Evolutionary conservation across 805 yeast genomes (phyloP).

Genomic region (Kodamaea kaohsiungensis): DNA sequence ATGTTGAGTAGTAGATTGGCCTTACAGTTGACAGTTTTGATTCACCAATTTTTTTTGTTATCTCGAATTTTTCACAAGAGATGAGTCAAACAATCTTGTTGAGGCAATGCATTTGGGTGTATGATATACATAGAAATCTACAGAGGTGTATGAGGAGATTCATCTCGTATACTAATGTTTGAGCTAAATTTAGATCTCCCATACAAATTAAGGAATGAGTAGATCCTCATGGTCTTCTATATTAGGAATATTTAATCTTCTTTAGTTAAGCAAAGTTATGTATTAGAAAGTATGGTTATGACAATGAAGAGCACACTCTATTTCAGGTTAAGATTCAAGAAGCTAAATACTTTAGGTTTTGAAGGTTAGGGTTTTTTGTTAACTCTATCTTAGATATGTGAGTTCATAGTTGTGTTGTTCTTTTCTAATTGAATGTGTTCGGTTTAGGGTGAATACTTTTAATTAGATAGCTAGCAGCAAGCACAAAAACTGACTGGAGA

Average conservation of each 20-base stretch:
- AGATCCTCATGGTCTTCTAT: background rate
- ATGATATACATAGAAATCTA: background rate
- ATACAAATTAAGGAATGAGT: background rate
- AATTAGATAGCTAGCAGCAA: no score
- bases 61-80: background rate
- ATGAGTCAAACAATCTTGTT: background rate
- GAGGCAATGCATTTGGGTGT: background rate
- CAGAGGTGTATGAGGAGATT: background rate
- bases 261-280: no score
- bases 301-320: no score
- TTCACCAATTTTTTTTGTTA: background rate
- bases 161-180: background rate
- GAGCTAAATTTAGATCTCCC: background rate
- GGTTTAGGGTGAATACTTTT: no score
- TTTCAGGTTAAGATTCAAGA: no score
- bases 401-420: no score
- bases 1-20: constrained; percentile 16
- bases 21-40: background rate
- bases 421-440: no score
- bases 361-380: no score
- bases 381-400: no score
- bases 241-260: background rate
- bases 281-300: no score
- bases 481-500: no score
- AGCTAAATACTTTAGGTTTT: no score